These are phyloP conservation scores for Penicillium samsonianum DNA, from an alignment of 495 filamentous ascomycete species.

Conservation along the genomic window DNA sequence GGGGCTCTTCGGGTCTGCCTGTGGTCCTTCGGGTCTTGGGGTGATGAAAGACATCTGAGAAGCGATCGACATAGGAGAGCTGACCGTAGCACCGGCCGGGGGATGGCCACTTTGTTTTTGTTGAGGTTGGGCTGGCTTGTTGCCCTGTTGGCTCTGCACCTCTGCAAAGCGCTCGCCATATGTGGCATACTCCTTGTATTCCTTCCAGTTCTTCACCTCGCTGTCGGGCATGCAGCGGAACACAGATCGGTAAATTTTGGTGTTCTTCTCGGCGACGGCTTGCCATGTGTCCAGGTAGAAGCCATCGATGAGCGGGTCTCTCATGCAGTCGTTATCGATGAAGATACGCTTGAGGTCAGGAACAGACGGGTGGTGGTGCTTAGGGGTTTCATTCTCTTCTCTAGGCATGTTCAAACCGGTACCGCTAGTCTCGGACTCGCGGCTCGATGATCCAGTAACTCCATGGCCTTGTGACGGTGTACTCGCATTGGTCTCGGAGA, in stretches of 20 bases:
- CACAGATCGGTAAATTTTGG: conserved; percentile 85
- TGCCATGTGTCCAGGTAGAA: conserved; percentile 91
- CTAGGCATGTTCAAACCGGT: conserved; percentile 36
- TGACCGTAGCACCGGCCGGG: conserved; percentile 20
- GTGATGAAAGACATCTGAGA: conserved; percentile 23
- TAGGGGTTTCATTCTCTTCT: conserved; percentile 44
- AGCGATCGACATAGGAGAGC: conserved; percentile 26
- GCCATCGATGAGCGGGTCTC: conserved; percentile 75
- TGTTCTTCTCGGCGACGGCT: conserved; percentile 89
- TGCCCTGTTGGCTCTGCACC: conserved; percentile 56
- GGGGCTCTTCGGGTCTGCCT: conserved; percentile 24
- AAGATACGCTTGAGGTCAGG: conserved; percentile 66
- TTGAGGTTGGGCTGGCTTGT: conserved; percentile 42
- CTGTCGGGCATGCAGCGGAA: conserved; percentile 97
- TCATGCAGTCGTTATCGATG: conserved; percentile 70
- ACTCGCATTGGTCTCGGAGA: conserved; percentile 25
- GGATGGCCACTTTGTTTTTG: conserved; percentile 41
- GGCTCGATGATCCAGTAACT: conserved; percentile 45
- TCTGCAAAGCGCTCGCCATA: conserved; percentile 80
- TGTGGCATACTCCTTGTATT: conserved; percentile 83
- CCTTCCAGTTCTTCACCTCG: conserved; percentile 89
- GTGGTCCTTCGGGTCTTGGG: conserved; percentile 25
- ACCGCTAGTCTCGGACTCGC: conserved; percentile 80
- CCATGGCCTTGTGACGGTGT: conserved; percentile 16
- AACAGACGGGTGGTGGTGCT: conserved; percentile 56